A percentile compares a stretch with the other conserved stretches of the same genome.
Evolutionary conservation across 2,329 filamentous ascomycete genomes (phyloP).

Genomic region (Colletotrichum sojae): DNA sequence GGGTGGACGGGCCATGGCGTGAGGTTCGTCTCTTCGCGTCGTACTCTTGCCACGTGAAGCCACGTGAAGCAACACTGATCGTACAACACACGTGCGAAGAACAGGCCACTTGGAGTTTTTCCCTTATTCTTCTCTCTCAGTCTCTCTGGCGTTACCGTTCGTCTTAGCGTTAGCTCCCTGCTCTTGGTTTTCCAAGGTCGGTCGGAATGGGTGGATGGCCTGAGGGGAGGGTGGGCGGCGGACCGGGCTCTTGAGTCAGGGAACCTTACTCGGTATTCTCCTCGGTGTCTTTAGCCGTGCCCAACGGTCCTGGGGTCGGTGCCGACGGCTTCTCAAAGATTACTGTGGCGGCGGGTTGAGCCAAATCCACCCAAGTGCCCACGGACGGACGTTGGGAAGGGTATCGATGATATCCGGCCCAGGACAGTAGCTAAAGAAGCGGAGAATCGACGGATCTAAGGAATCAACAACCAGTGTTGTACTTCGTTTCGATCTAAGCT

Average conservation of each 20-base stretch:
- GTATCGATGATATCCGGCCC: neutral
- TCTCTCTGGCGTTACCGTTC: neutral
- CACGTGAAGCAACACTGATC: conserved; percentile 5
- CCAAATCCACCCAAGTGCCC: neutral
- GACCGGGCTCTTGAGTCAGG: conserved; percentile 19
- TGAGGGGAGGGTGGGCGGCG: conserved; percentile 1
- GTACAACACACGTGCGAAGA: conserved; percentile 7
- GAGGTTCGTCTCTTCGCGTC: conserved; percentile 34
- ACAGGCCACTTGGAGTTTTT: conserved; percentile 20
- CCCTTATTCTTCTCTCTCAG: neutral
- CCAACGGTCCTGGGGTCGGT: too few relatives aligned
- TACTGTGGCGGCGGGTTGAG: conserved; percentile 1
- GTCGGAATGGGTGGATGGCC: neutral
- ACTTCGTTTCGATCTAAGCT: conserved; percentile 4
- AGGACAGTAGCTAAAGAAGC: neutral
- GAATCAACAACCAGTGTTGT: neutral
- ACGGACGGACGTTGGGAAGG: conserved; percentile 6
- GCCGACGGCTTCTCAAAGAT: conserved; percentile 3
- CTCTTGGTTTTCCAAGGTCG: neutral
- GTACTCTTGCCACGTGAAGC: conserved; percentile 21
- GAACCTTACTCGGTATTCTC: neutral
- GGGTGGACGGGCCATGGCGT: conserved; percentile 28
- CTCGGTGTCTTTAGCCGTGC: neutral
- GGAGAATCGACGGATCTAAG: neutral
- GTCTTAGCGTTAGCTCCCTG: neutral